Evolutionary conservation across 345 rosid species (phyloP).

Genomic region (Gossypium australe): DNA sequence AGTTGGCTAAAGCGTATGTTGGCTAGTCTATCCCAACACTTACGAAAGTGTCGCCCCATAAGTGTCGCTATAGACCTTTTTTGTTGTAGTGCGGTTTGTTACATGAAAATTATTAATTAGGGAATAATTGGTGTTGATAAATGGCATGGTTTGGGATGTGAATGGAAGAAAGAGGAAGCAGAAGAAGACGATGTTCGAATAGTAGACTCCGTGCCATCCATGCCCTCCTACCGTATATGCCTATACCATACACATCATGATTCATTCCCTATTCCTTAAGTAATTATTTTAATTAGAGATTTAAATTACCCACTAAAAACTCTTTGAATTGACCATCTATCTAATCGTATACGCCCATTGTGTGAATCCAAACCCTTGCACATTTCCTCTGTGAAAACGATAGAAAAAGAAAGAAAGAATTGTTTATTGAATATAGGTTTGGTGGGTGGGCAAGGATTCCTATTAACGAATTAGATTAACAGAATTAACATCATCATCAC

Average conservation of each 20-base stretch:
- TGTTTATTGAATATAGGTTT: background rate
- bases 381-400: background rate
- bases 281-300: background rate
- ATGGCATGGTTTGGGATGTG: background rate
- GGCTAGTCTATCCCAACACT: too few species aligned
- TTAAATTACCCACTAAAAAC: background rate
- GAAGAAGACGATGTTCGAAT: conserved; percentile 1
- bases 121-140: background rate
- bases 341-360: background rate
- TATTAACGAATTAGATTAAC: background rate
- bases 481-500: background rate
- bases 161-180: background rate
- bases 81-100: too few species aligned
- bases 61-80: too few species aligned
- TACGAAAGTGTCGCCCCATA: too few species aligned
- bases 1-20: too few species aligned
- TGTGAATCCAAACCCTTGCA: conserved; percentile 3
- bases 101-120: too few species aligned
- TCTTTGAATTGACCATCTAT: background rate
- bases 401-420: background rate
- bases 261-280: background rate
- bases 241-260: background rate
- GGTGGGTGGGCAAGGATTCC: conserved; percentile 4
- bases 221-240: background rate
- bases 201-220: conserved; percentile 14